phyloP scores from a whole-genome alignment of 306 rosid genomes.

The Casuarina cunninghamiana region DNA sequence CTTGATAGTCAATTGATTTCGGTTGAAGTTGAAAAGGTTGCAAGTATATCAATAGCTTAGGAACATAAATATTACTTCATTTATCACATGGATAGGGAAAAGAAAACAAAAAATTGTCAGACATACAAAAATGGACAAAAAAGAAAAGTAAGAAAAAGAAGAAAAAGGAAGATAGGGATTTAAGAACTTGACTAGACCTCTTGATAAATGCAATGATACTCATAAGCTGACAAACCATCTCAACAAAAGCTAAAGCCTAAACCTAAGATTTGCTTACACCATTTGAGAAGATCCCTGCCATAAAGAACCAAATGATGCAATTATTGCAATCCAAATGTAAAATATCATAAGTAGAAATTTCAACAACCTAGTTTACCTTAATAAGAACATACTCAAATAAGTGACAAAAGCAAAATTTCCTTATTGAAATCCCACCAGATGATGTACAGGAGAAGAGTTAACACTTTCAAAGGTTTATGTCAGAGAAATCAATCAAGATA shows the following conservation, averaged over 20 bases:
- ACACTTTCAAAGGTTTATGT: slow-evolving; percentile 73
- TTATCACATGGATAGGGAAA: not conserved
- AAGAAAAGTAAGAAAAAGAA: no score
- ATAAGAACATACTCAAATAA: slow-evolving; percentile 58
- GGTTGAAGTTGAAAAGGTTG: slow-evolving; percentile 63
- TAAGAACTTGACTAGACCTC: slow-evolving; percentile 48
- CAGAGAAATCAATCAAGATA: slow-evolving; percentile 14
- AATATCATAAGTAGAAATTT: not conserved
- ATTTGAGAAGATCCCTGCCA: slow-evolving; percentile 90
- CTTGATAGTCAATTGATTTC: slow-evolving; percentile 66
- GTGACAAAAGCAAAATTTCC: slow-evolving; percentile 48
- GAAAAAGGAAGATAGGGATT: no score
- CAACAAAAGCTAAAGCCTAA: slow-evolving; percentile 52
- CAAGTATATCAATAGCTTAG: slow-evolving; percentile 90
- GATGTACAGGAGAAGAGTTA: slow-evolving; percentile 42
- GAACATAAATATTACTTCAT: slow-evolving; percentile 24
- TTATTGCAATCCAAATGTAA: not conserved
- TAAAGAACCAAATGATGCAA: slow-evolving; percentile 19
- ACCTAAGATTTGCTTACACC: slow-evolving; percentile 82
- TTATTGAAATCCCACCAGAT: slow-evolving; percentile 39
- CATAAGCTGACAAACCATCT: slow-evolving; percentile 47
- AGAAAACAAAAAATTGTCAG: not conserved
- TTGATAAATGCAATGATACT: slow-evolving; percentile 54
- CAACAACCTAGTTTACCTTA: slow-evolving; percentile 49
- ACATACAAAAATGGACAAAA: no score